Conservation (phyloP, 306 rosid species). For the Rubus parviflorus region DNA sequence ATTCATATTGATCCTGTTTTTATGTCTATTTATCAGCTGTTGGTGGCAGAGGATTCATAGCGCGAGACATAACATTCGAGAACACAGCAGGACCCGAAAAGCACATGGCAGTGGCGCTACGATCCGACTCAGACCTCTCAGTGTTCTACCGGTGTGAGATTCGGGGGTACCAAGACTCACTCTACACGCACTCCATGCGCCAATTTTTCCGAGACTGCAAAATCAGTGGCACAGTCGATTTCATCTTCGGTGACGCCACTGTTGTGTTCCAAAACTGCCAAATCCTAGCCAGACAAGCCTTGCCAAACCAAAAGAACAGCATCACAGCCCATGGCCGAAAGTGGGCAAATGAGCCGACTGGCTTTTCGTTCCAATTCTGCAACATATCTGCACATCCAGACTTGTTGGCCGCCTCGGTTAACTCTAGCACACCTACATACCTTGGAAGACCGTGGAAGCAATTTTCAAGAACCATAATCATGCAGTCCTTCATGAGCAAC, state of each 20-base stretch:
- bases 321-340: slow-evolving; percentile 89
- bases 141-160: slow-evolving; percentile 66
- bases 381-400: slow-evolving; percentile 64
- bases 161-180: slow-evolving; percentile 73
- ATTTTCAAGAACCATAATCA: slow-evolving; percentile 65
- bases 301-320: slow-evolving; percentile 73
- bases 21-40: slow-evolving; percentile 46
- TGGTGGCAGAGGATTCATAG: slow-evolving; percentile 84
- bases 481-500: slow-evolving; percentile 54
- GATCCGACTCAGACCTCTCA: slow-evolving; percentile 81
- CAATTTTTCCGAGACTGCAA: slow-evolving; percentile 81
- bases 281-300: slow-evolving; percentile 53
- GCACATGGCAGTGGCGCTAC: slow-evolving; percentile 88
- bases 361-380: slow-evolving; percentile 84
- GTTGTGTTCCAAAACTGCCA: slow-evolving; percentile 69
- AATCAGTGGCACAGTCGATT: slow-evolving; percentile 78
- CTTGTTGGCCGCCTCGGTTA: slow-evolving; percentile 26
- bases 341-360: slow-evolving; percentile 66
- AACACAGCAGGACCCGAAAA: slow-evolving; percentile 84
- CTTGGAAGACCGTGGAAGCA: slow-evolving; percentile 88
- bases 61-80: slow-evolving; percentile 65
- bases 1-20: background rate
- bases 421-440: slow-evolving; percentile 39
- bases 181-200: slow-evolving; percentile 89
- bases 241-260: slow-evolving; percentile 76